Evolutionary conservation across 2,329 filamentous ascomycete species (phyloP), one percentile per base, ranked within the genome.

Genomic region (Huntiella savannae): DNA sequence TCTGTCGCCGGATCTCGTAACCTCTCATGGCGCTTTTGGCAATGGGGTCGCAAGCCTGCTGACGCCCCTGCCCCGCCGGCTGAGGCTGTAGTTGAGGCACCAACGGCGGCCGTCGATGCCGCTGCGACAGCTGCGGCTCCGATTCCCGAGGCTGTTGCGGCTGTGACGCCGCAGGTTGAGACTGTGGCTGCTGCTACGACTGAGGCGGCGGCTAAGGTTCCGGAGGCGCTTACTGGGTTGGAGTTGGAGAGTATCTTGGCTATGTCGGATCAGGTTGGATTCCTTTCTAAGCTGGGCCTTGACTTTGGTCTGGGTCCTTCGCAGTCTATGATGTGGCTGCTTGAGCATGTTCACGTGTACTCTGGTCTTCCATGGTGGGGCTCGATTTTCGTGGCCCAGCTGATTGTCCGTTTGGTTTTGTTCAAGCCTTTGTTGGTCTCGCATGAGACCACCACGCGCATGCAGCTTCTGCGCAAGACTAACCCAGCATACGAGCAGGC

Each of bases 261-360:
- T 51, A 73, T 85, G 52, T 75, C 81, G 33, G 81, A 88, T 56
- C 68, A 75, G 43, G 73, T 93, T 49, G 91, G 91, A 51, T 95
- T 87, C 57, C 67, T 98, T 49, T 75, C 82, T 54, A 70, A 75
- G 5, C 67, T 96, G 8, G 91, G 91, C 3, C 66, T 98, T 16
- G 83, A 96, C 55, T 96, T 80, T 56, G 86, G 88, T 57, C 87
- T 68, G 66, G 88, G 88, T 12, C 75, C 82, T 4, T 83, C 86
- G 0, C 64, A 77, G 3, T 53, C 75, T 12, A 76, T 91, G 60
- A 71, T 95, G 63, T 87, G 71, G 69, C 16, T 74, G 2, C 63
- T 96, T 8, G 91, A 98, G 66, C 77, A 88, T 58, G 58, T 92
- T 36, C 85, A 98, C 62, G 67, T 95, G 51, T 79, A 71, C 54